phyloP scores from a whole-genome alignment of 768 basidiomycete species.

The Podaxis sp. region DNA sequence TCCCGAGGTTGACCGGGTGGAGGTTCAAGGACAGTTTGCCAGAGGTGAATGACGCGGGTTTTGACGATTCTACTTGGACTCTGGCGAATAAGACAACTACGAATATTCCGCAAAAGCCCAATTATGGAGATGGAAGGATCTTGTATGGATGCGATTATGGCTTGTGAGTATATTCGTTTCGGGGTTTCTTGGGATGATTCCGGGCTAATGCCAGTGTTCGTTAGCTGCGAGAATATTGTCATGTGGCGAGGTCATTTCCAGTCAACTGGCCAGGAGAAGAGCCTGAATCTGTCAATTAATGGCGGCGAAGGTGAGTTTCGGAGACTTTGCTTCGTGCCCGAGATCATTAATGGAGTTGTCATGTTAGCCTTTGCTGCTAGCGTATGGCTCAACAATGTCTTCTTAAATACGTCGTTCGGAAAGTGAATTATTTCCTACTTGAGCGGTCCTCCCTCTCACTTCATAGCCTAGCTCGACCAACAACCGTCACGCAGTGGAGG shows the following conservation, averaged over 20 bases:
- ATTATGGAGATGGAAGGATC: constrained; percentile 75
- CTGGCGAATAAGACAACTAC: constrained; percentile 71
- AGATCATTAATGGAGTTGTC: constrained; percentile 7
- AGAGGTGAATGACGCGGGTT: constrained; percentile 50
- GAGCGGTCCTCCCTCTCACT: not conserved
- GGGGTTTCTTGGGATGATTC: not conserved
- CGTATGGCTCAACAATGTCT: constrained; percentile 75
- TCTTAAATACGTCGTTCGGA: constrained; percentile 72
- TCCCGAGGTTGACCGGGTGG: constrained; percentile 66
- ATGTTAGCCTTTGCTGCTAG: constrained; percentile 73
- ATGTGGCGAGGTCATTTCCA: constrained; percentile 83
- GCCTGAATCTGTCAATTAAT: constrained; percentile 75
- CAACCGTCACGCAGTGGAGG: constrained; percentile 56
- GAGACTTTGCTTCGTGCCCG: not conserved
- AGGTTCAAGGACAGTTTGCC: constrained; percentile 75
- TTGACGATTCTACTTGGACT: constrained; percentile 66
- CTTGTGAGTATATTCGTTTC: constrained; percentile 51
- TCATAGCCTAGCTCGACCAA: constrained; percentile 56
- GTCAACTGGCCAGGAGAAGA: constrained; percentile 57
- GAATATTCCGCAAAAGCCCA: constrained; percentile 67
- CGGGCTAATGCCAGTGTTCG: constrained; percentile 8
- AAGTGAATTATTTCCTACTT: constrained; percentile 47
- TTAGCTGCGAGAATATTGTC: constrained; percentile 79
- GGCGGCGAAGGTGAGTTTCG: constrained; percentile 64
- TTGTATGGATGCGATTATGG: constrained; percentile 87